phyloP scores from a whole-genome alignment of 768 basidiomycete species.

The Strobilomyces echinocephalus region DNA sequence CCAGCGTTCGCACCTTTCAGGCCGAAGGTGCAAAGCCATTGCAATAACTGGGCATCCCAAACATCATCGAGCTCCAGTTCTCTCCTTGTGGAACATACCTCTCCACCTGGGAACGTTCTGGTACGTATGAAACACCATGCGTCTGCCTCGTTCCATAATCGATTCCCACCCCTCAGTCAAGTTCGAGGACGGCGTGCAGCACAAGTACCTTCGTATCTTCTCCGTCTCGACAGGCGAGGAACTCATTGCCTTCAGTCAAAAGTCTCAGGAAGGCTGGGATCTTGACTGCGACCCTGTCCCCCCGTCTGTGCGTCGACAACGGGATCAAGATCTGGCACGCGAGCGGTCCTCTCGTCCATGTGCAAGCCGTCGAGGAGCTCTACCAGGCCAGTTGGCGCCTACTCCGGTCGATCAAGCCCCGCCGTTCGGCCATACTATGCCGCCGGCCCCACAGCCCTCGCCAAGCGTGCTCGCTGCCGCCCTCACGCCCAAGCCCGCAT shows the following conservation, averaged over 20 bases:
- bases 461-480: constrained; percentile 49
- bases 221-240: constrained; percentile 82
- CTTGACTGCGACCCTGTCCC: constrained; percentile 93
- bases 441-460: constrained; percentile 62
- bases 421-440: constrained; percentile 62
- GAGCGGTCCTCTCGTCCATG: constrained; percentile 79
- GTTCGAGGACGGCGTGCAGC: constrained; percentile 83
- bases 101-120: constrained; percentile 92
- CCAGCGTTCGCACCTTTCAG: constrained; percentile 72
- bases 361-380: constrained; percentile 79
- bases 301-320: constrained; percentile 93
- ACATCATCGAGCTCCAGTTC: constrained; percentile 81
- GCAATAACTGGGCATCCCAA: constrained; percentile 68
- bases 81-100: constrained; percentile 92
- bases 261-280: constrained; percentile 88
- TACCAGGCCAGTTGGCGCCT: constrained; percentile 85
- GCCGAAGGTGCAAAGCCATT: constrained; percentile 70
- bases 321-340: constrained; percentile 97
- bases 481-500: constrained; percentile 48
- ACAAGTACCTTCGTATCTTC: constrained; percentile 93
- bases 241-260: constrained; percentile 82
- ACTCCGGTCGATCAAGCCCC: constrained; percentile 60
- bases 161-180: constrained; percentile 46
- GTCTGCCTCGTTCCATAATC: constrained; percentile 23
- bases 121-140: constrained; percentile 34